Evolutionary conservation across 768 basidiomycete genomes (phyloP).

Genomic region (Pulveroboletus sp.): DNA sequence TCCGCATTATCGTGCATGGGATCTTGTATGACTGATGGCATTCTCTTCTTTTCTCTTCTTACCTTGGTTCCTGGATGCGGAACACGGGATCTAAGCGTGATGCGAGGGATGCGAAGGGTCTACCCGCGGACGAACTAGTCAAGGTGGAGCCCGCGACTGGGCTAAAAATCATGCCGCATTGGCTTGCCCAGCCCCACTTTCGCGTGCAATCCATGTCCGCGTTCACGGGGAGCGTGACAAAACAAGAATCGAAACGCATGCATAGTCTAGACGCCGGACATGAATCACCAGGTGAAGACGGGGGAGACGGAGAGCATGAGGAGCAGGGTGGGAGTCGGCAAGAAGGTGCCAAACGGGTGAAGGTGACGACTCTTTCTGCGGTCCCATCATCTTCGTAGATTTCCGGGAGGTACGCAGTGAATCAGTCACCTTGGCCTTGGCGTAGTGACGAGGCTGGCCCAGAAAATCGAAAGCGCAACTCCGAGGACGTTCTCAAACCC

Average conservation of each 20-base stretch:
- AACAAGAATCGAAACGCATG: conserved; percentile 7
- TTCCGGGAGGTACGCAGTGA: background rate
- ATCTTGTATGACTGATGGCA: background rate
- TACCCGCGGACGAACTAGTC: conserved; percentile 35
- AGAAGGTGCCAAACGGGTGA: conserved; percentile 11
- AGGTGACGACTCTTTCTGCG: background rate
- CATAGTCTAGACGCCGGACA: background rate
- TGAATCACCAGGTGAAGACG: background rate
- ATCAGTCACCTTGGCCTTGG: background rate
- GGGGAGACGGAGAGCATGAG: background rate
- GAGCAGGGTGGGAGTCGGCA: background rate
- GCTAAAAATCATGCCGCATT: conserved; percentile 55
- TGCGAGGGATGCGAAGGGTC: conserved; percentile 32
- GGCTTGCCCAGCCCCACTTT: conserved; percentile 71
- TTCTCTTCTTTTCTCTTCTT: background rate
- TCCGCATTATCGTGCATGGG: background rate
- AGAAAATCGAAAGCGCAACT: background rate
- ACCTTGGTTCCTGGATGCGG: background rate
- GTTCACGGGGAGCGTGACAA: background rate
- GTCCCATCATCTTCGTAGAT: background rate
- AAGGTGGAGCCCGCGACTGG: conserved; percentile 43
- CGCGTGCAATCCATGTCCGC: conserved; percentile 1
- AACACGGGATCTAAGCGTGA: conserved; percentile 37
- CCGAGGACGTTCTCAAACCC: background rate
- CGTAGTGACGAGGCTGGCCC: background rate